These are phyloP conservation scores for Peltaster fructicola DNA, from an alignment of 2,329 filamentous ascomycete genomes.

Conservation along the genomic window DNA sequence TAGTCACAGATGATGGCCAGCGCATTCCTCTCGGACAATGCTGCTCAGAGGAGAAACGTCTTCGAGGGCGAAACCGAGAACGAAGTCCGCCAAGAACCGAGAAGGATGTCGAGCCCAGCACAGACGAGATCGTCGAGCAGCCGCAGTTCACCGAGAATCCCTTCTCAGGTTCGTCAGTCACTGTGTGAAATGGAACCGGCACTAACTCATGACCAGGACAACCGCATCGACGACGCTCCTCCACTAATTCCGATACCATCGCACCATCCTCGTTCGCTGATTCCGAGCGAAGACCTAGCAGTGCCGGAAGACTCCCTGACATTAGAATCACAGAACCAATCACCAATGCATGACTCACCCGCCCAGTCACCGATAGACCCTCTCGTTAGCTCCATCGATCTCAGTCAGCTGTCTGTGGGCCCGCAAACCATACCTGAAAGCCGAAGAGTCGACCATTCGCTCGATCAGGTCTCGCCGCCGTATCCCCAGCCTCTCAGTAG, in stretches of 20 bases:
- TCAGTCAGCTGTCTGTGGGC: slow-evolving; percentile 13
- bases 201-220: slow-evolving; percentile 9
- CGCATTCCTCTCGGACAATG: slow-evolving; percentile 11
- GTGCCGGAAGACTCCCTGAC: slow-evolving; percentile 13
- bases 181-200: slow-evolving; percentile 2
- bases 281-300: too few species aligned
- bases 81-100: slow-evolving; percentile 14
- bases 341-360: slow-evolving; percentile 8
- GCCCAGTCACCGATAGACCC: slow-evolving; percentile 9
- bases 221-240: slow-evolving; percentile 9
- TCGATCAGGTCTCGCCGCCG: too few species aligned
- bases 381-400: too few species aligned
- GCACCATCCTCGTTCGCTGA: too few species aligned
- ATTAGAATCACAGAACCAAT: slow-evolving; percentile 17
- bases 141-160: slow-evolving; percentile 14
- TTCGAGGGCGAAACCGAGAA: slow-evolving; percentile 5
- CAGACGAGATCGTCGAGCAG: slow-evolving; percentile 15
- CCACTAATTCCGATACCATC: slow-evolving; percentile 8
- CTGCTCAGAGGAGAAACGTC: slow-evolving; percentile 7
- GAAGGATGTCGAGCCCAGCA: slow-evolving; percentile 11
- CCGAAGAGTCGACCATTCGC: slow-evolving; percentile 10
- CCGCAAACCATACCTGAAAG: slow-evolving; percentile 17
- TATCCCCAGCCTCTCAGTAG: slow-evolving; percentile 15
- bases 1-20: slow-evolving; percentile 18
- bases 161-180: slow-evolving; percentile 18